Evolutionary conservation across 495 filamentous ascomycete species (phyloP), one percentile per base, ranked within the genome.

Genomic region (Penicillium steckii): DNA sequence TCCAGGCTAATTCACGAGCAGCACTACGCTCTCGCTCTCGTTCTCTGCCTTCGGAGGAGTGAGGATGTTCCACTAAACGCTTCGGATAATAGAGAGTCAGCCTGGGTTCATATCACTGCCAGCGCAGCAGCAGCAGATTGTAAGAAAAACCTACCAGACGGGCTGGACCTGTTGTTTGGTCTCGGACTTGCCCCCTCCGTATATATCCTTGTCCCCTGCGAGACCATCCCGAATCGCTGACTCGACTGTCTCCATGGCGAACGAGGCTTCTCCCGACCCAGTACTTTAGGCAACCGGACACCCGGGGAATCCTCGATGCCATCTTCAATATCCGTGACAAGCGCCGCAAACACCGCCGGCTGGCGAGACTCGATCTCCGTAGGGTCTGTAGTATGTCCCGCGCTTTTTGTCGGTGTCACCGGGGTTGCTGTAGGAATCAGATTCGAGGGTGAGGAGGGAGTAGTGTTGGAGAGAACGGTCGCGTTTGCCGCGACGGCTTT

Each of bases 31-130:
- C 63, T 61, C 72, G 61, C 56, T 78, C 61, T 57, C 63, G 64
- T 61, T 64, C 54, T 68, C 71, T 58, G 13, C 74, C 74, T 64
- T 77, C 74, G 3, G 64, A 67, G 38, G 74, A 77, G 57, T 50
- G 49, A 33, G 68, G 69, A 43, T 75, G 77, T 61, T 82, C 84
- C 63, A 87, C 86, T 89, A 86, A 67, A 66, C 78, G 83, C 83
- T 88, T 77, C 59, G 63, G 48, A 60, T 42, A 74, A 81, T 73
- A 80, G 71, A 50, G 30, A 44, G 64, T 87, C 76, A 87, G 82
- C 66, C 58, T 44, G 44, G 29, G 44, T 49, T 24, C 35, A 51
- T 56, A 46, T 32, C 35, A 18, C 19, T 3, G 15, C 10, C 1
- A 26, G 1, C 8, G 41, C 33, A 4, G 17, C n/a, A 30, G n/a